phyloP scores from a whole-genome alignment of 148 eudicot species.

The Agrostemma githago region DNA sequence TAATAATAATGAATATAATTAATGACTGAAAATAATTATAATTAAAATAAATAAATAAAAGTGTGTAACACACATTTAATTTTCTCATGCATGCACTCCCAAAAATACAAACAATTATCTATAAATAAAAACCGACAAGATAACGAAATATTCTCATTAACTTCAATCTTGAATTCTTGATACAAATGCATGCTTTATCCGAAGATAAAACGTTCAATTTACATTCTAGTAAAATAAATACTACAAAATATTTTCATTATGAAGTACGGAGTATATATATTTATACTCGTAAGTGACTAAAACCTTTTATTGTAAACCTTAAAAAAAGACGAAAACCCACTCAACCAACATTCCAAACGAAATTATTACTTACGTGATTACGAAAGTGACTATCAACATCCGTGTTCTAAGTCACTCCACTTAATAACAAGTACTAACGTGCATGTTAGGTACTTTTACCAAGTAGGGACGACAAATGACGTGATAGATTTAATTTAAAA shows the following conservation, averaged over 20 bases:
- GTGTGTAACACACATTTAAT: not conserved
- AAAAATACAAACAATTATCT: no score
- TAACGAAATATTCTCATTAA: not conserved
- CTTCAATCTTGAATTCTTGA: not conserved
- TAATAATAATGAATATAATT: no score
- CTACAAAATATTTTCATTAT: not conserved
- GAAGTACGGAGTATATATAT: no score
- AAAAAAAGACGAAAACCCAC: conserved; percentile 1
- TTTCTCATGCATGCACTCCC: not conserved
- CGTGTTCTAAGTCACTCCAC: conserved; percentile 12
- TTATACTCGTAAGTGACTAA: no score
- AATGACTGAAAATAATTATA: no score
- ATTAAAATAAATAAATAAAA: no score
- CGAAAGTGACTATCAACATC: conserved; percentile 5
- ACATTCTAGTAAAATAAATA: not conserved
- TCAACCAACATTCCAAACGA: conserved; percentile 7
- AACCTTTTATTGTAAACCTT: no score
- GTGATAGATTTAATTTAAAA: conserved; percentile 1
- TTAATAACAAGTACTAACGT: not conserved
- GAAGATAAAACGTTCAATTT: not conserved
- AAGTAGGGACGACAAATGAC: conserved; percentile 15
- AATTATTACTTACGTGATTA: not conserved
- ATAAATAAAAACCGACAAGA: not conserved
- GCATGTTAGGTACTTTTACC: not conserved
- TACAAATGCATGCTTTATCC: not conserved